Evolutionary conservation across 805 yeast species (phyloP).

Genomic region (Nakazawaea ambrosiae): DNA sequence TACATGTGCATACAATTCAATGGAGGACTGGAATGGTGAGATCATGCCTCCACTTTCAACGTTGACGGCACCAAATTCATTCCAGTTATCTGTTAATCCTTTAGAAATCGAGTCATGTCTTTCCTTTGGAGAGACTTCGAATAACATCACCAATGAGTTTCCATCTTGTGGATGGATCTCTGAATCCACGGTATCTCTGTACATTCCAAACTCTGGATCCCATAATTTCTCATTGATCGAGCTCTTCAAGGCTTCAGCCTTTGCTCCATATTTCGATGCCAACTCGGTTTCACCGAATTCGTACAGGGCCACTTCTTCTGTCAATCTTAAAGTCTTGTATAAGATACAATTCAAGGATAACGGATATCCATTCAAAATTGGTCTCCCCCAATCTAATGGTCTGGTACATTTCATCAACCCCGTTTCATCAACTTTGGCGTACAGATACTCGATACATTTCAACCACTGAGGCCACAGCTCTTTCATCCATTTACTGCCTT

Average conservation of each 20-base stretch:
- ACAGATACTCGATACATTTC: conserved; percentile 7
- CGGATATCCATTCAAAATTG: conserved; percentile 7
- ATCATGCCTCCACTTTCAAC: conserved; percentile 10
- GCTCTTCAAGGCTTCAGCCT: conserved; percentile 3
- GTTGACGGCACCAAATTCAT: conserved; percentile 11
- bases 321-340: conserved; percentile 3
- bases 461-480: conserved; percentile 10
- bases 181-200: conserved; percentile 7
- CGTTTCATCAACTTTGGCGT: conserved; percentile 6
- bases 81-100: conserved; percentile 9
- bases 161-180: conserved; percentile 12
- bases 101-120: conserved; percentile 8
- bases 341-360: conserved; percentile 9
- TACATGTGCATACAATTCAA: conserved; percentile 9
- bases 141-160: conserved; percentile 6
- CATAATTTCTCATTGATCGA: conserved; percentile 7
- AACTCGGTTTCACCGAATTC: conserved; percentile 2
- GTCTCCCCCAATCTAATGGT: conserved; percentile 12
- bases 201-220: conserved; percentile 10
- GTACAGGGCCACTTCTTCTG: conserved; percentile 3
- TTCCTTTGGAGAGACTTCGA: conserved; percentile 4
- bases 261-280: neutral
- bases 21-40: conserved; percentile 11
- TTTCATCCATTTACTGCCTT: conserved; percentile 4
- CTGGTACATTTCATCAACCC: conserved; percentile 8